Conservation (phyloP, 352 stramenopile species). For the Phytophthora hibernalis region DNA sequence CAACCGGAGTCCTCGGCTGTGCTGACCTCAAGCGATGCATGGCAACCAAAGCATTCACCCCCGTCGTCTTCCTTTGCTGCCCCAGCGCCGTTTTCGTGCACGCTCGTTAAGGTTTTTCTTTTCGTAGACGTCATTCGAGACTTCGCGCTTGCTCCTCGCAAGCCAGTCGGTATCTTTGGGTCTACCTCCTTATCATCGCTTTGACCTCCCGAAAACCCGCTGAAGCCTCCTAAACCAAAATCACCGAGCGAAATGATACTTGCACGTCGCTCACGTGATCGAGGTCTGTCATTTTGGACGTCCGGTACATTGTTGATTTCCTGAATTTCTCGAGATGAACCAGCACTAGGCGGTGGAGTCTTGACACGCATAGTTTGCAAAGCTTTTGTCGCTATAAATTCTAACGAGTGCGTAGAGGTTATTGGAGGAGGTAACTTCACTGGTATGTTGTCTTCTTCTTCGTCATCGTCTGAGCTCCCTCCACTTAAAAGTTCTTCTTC, state of each 20-base stretch:
- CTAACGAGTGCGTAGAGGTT: constrained; percentile 8
- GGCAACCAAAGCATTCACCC: constrained; percentile 22
- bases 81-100: constrained; percentile 9
- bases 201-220: constrained; percentile 4
- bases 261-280: constrained; percentile 25
- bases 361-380: constrained; percentile 29
- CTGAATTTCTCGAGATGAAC: neutral
- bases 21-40: constrained; percentile 25
- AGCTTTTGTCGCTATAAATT: constrained; percentile 30
- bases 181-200: constrained; percentile 5
- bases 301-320: neutral
- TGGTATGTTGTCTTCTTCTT: constrained; percentile 29
- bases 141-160: constrained; percentile 31
- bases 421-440: constrained; percentile 12
- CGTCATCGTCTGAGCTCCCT: constrained; percentile 25
- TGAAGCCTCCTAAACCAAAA: constrained; percentile 28
- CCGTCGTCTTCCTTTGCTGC: constrained; percentile 9
- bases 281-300: constrained; percentile 5
- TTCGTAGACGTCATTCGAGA: constrained; percentile 28
- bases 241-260: constrained; percentile 41
- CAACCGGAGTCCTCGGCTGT: constrained; percentile 16
- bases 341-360: constrained; percentile 9
- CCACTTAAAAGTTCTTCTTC: constrained; percentile 35
- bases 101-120: constrained; percentile 2
- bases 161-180: constrained; percentile 8